Conservation (phyloP, 805 yeast species). For the Sporopachydermia lactativora region DNA sequence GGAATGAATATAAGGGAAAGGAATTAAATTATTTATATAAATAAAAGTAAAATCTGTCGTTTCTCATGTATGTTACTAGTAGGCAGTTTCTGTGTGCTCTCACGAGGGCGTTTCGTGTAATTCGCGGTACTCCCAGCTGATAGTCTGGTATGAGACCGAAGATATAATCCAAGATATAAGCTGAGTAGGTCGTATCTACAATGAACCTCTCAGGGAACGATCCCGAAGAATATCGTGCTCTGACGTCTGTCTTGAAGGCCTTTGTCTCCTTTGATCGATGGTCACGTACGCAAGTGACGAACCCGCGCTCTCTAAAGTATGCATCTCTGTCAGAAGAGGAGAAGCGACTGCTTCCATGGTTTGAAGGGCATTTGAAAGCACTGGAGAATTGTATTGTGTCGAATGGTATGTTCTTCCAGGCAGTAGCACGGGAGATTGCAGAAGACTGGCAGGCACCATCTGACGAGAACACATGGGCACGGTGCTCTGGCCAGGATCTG, state of each 20-base stretch:
- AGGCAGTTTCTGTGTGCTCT: no score
- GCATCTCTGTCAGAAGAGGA: slow-evolving; percentile 27
- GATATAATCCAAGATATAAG: no score
- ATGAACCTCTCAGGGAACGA: slow-evolving; percentile 3
- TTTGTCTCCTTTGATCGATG: slow-evolving; percentile 7
- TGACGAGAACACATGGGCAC: slow-evolving; percentile 27
- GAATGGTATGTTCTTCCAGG: slow-evolving; percentile 30
- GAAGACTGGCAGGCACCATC: slow-evolving; percentile 34
- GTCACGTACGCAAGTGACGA: slow-evolving; percentile 20
- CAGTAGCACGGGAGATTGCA: slow-evolving; percentile 30
- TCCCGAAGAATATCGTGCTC: slow-evolving; percentile 2
- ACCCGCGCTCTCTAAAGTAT: slow-evolving; percentile 22
- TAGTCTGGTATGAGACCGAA: no score
- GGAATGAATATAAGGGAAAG: no score
- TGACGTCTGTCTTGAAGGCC: slow-evolving; percentile 3
- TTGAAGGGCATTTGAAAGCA: slow-evolving; percentile 24
- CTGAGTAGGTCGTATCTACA: no score
- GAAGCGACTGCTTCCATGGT: slow-evolving; percentile 34
- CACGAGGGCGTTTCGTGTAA: no score
- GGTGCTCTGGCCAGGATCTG: slow-evolving; percentile 27
- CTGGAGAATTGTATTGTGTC: slow-evolving; percentile 28
- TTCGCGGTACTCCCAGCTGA: no score
- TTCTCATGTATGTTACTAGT: no score
- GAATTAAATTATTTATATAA: no score
- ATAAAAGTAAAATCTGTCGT: no score